phyloP scores from a whole-genome alignment of 1,284 basidiomycete species.

The Sporisorium graminicola region DNA sequence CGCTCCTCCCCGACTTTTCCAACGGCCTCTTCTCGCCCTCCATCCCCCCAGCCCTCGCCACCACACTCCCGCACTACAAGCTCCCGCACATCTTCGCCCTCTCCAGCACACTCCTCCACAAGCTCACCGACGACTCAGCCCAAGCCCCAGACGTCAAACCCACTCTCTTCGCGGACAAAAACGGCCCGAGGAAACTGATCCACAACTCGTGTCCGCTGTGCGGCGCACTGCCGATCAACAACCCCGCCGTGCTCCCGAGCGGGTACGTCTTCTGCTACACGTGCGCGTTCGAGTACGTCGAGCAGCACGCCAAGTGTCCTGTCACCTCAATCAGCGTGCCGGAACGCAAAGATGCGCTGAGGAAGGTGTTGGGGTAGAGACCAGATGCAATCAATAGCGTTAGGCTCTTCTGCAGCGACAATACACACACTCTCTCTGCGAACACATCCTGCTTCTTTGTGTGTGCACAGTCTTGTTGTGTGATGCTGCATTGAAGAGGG shows the following conservation, averaged over 20 bases:
- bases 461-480: background rate
- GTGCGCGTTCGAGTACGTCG: constrained; percentile 87
- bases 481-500: no score
- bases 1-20: constrained; percentile 19
- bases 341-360: constrained; percentile 78
- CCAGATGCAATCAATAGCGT: no score
- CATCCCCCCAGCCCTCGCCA: background rate
- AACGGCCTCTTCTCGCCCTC: constrained; percentile 3
- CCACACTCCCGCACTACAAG: constrained; percentile 23
- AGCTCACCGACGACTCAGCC: no score
- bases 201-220: constrained; percentile 91
- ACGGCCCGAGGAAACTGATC: constrained; percentile 51
- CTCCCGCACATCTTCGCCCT: constrained; percentile 31
- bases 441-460: no score
- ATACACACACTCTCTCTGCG: no score
- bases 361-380: constrained; percentile 81
- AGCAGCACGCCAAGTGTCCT: constrained; percentile 83
- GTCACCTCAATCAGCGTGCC: constrained; percentile 82
- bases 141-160: background rate
- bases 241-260: constrained; percentile 89
- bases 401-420: no score
- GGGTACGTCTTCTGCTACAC: constrained; percentile 97
- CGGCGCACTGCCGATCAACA: constrained; percentile 77
- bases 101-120: constrained; percentile 27
- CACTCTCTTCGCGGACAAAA: constrained; percentile 43